Percentiles rank a stretch among this genome's conserved stretches.
These are phyloP conservation scores for Mycena chlorophos DNA, from an alignment of 768 basidiomycete genomes.

Conservation along the genomic window DNA sequence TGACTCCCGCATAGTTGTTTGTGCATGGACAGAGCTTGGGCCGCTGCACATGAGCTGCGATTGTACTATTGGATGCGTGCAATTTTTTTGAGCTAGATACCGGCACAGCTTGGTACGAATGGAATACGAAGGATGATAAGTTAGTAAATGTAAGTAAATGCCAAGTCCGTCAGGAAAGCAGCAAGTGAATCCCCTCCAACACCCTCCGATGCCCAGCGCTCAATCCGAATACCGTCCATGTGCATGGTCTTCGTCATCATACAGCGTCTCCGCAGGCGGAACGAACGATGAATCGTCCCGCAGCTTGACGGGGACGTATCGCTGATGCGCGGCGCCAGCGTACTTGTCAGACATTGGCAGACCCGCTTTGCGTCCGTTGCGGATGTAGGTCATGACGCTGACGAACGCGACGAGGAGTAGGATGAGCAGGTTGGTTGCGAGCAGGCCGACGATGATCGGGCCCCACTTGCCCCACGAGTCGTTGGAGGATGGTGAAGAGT, in stretches of 20 bases:
- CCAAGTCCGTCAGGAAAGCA: no score
- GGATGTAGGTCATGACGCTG: conserved; percentile 27
- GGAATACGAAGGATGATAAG: no score
- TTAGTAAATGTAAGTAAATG: no score
- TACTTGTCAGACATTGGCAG: conserved; percentile 6
- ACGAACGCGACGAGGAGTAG: conserved; percentile 24
- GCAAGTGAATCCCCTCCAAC: no score
- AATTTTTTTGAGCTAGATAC: no score
- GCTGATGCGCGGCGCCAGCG: no score
- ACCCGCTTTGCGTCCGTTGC: conserved; percentile 20
- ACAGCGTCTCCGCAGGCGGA: background rate
- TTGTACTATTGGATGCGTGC: no score
- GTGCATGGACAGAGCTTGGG: no score
- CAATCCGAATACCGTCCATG: conserved; percentile 2
- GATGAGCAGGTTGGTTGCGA: conserved; percentile 30
- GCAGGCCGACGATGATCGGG: conserved; percentile 26
- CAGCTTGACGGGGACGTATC: conserved; percentile 17
- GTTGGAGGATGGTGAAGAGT: conserved; percentile 1
- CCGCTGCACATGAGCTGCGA: no score
- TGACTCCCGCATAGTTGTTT: no score
- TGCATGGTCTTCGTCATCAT: background rate
- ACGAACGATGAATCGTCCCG: conserved; percentile 12
- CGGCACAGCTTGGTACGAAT: no score
- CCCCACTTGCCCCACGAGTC: conserved; percentile 24
- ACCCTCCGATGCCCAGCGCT: no score